A percentile compares a stretch with the other conserved stretches of the same genome.
These are phyloP conservation scores for Fusarium sp. DNA, from an alignment of 2,329 filamentous ascomycete genomes.

Conservation along the genomic window DNA sequence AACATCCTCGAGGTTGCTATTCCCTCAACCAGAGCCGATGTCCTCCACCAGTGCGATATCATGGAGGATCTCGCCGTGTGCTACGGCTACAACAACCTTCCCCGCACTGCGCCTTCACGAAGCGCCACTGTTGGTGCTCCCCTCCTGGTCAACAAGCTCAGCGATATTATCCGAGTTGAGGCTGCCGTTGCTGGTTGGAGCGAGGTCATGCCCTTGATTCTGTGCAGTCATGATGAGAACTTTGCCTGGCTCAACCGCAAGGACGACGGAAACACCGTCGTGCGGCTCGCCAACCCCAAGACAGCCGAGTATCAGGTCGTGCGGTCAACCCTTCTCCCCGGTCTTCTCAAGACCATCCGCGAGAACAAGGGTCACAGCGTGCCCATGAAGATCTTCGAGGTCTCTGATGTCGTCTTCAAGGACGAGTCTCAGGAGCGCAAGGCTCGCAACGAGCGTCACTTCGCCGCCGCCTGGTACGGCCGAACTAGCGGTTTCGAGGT, in stretches of 20 bases:
- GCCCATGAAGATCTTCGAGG: constrained; percentile 93
- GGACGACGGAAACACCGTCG: constrained; percentile 84
- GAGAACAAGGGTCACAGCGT: constrained; percentile 92
- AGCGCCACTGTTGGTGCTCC: constrained; percentile 88
- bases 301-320: constrained; percentile 94
- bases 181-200: constrained; percentile 95
- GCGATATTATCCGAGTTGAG: constrained; percentile 89
- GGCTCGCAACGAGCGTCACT: constrained; percentile 92
- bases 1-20: constrained; percentile 84
- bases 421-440: constrained; percentile 83
- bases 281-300: constrained; percentile 91
- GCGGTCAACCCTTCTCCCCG: constrained; percentile 85
- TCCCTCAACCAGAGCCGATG: constrained; percentile 90
- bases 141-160: constrained; percentile 91
- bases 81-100: constrained; percentile 97
- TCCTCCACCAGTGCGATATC: constrained; percentile 95
- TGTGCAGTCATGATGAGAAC: constrained; percentile 98
- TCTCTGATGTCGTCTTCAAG: constrained; percentile 91
- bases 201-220: constrained; percentile 94
- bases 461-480: constrained; percentile 94
- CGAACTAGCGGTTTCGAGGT: constrained; percentile 95
- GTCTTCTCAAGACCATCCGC: constrained; percentile 90
- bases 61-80: constrained; percentile 99
- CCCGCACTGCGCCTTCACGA: constrained; percentile 85
- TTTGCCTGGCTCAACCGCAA: constrained; percentile 93